These are phyloP conservation scores for Gilbertella persicaria DNA, from an alignment of 371 early-diverging fungal genomes.

Conservation along the genomic window DNA sequence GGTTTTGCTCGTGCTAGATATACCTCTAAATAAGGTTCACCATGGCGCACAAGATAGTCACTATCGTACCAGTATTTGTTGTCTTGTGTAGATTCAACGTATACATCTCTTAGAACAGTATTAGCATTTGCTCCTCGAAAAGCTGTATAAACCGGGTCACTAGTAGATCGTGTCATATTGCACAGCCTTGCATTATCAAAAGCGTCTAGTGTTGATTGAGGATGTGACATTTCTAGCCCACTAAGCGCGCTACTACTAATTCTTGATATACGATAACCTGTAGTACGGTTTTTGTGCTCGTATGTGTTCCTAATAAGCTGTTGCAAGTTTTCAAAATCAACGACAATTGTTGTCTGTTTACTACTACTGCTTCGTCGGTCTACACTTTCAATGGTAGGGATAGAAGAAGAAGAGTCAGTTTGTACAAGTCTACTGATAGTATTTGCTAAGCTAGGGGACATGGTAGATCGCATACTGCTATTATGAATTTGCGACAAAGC, in stretches of 20 bases:
- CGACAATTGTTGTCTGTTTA: not conserved
- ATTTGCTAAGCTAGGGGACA: constrained; percentile 25
- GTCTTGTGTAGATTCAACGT: constrained; percentile 36
- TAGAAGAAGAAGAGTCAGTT: constrained; percentile 21
- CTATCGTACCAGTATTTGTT: constrained; percentile 32
- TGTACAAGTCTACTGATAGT: constrained; percentile 27
- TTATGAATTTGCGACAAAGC: constrained; percentile 10
- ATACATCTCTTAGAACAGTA: constrained; percentile 53
- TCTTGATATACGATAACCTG: not conserved
- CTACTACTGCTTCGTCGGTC: constrained; percentile 4
- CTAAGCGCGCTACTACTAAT: no score
- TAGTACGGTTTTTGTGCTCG: constrained; percentile 10
- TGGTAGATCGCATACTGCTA: constrained; percentile 3
- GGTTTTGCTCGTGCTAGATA: constrained; percentile 56
- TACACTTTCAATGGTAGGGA: constrained; percentile 10
- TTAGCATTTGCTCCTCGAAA: constrained; percentile 47
- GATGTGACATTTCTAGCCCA: constrained; percentile 1
- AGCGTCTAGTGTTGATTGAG: constrained; percentile 18
- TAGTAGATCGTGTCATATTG: constrained; percentile 5
- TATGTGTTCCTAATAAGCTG: constrained; percentile 23
- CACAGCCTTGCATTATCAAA: constrained; percentile 19
- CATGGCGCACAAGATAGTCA: constrained; percentile 61
- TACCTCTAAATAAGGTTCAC: constrained; percentile 59
- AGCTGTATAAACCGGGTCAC: constrained; percentile 26
- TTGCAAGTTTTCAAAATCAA: constrained; percentile 27